A percentile compares a stretch with the other conserved stretches of the same genome.
These are phyloP conservation scores for Paraphaeosphaeria sporulosa DNA, from an alignment of 2,329 filamentous ascomycete genomes.

Conservation along the genomic window DNA sequence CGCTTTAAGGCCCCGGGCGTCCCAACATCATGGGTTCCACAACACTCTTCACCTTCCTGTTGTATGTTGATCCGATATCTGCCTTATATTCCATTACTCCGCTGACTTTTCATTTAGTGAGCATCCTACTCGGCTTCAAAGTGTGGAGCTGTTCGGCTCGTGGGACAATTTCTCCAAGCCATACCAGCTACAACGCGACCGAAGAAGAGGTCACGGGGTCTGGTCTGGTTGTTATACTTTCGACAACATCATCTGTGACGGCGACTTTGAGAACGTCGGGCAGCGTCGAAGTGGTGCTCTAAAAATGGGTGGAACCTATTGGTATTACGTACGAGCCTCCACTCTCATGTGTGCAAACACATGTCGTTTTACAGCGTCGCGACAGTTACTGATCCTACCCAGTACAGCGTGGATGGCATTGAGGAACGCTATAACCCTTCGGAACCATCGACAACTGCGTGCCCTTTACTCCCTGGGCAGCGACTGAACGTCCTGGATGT, in stretches of 20 bases:
- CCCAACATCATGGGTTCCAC: conserved; percentile 54
- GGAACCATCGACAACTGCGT: conserved; percentile 77
- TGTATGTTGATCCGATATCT: conserved; percentile 42
- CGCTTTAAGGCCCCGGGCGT: conserved; percentile 38
- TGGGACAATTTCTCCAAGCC: conserved; percentile 91
- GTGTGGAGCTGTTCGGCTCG: conserved; percentile 84
- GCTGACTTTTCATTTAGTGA: conserved; percentile 40
- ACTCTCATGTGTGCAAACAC: not conserved
- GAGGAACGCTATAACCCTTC: conserved; percentile 77
- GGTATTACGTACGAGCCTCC: conserved; percentile 80
- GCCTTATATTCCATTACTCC: conserved; percentile 23
- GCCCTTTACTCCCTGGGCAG: conserved; percentile 88
- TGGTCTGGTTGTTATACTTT: conserved; percentile 92
- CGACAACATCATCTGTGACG: conserved; percentile 84
- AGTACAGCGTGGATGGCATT: conserved; percentile 83
- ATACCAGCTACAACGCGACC: conserved; percentile 84
- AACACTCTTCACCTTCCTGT: conserved; percentile 70
- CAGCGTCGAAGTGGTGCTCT: conserved; percentile 77
- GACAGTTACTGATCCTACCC: conserved; percentile 26
- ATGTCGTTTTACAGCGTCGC: not conserved
- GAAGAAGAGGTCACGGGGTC: conserved; percentile 73
- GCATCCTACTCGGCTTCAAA: conserved; percentile 59
- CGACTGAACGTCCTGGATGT: conserved; percentile 84
- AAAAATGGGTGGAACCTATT: conserved; percentile 92
- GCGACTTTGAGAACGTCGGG: conserved; percentile 61